These are phyloP conservation scores for Canna indica DNA, from an alignment of 176 grass and related monocot species.

Conservation along the genomic window DNA sequence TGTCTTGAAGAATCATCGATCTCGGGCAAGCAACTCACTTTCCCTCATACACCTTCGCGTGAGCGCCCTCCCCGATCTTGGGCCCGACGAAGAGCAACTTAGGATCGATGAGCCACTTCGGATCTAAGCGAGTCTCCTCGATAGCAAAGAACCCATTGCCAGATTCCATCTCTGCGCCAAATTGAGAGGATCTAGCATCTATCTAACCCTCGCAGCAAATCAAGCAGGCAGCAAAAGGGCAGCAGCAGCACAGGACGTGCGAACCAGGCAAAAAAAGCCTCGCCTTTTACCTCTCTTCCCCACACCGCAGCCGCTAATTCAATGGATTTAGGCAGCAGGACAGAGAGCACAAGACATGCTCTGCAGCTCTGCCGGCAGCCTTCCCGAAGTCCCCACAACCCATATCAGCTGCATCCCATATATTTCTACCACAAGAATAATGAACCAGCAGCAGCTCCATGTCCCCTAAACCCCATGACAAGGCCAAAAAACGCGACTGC, in stretches of 20 bases:
- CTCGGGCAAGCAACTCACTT: constrained; percentile 48
- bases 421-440: neutral
- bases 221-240: neutral
- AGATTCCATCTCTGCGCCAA: neutral
- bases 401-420: constrained; percentile 1
- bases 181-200: constrained; percentile 11
- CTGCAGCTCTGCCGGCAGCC: neutral
- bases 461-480: neutral
- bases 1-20: constrained; percentile 7
- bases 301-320: neutral
- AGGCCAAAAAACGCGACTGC: neutral
- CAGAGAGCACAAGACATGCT: neutral
- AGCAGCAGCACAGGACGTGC: neutral
- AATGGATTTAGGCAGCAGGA: neutral
- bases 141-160: neutral
- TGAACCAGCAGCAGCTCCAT: neutral
- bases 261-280: neutral
- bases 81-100: constrained; percentile 63
- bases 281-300: neutral
- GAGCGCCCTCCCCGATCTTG: constrained; percentile 95
- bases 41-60: constrained; percentile 95
- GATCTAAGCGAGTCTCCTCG: constrained; percentile 51
- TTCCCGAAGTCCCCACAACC: neutral
- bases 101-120: constrained; percentile 92
- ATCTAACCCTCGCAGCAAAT: neutral